Base-by-base conservation (phyloP, 1,284 basidiomycete species). In the Amylostereum areolatum region DNA sequence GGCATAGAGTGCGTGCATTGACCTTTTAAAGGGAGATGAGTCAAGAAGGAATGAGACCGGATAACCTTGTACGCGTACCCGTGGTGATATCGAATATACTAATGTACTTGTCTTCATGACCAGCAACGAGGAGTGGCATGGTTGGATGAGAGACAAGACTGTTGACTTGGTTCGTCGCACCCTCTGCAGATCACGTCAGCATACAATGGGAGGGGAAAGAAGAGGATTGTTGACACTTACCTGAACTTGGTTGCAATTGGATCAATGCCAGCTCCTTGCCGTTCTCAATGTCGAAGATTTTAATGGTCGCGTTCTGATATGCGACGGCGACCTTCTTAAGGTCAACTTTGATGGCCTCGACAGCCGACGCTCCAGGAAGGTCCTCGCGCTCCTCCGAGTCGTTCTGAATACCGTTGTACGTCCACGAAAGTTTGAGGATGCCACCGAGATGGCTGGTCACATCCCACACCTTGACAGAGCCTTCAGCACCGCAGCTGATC, bases 51-150 rank as follows among this genome's bases (percentile, higher is more conserved):
- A 40, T 52, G 42, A 29, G 55, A 43, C 55, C 50, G 48, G 32
- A 30, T 43, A 28, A 50, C 47, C 27, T 31, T 28, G 36, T 37
- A 33, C 4, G 64, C 81, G 56, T 57, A 89, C 94, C 88, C 53
- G 86, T 89, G 33, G 73, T 71, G 45, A 90, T 77, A 66, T 97
- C 92, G 66, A 91, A 97, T 51, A 97, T 82, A 31, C 90, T 80
- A 57, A 98, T 92, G 61, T 85, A 86, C 57, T 92, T 93, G 71
- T 98, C 94, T 68, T 98, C 95, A 64, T 97, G 91, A 0, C 85
- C 96, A 11, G 91, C 89, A 33, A 96, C 82, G 43, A 98, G 79
- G 28, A 95, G 70, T 1, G 91, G 82, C 74, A 94, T 83, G 1
- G 91, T 95, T 9, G 94, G 93, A 70, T 97, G 93, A 41, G 92